These are phyloP conservation scores for Tuber brumale DNA, from an alignment of 495 filamentous ascomycete species.

Conservation along the genomic window DNA sequence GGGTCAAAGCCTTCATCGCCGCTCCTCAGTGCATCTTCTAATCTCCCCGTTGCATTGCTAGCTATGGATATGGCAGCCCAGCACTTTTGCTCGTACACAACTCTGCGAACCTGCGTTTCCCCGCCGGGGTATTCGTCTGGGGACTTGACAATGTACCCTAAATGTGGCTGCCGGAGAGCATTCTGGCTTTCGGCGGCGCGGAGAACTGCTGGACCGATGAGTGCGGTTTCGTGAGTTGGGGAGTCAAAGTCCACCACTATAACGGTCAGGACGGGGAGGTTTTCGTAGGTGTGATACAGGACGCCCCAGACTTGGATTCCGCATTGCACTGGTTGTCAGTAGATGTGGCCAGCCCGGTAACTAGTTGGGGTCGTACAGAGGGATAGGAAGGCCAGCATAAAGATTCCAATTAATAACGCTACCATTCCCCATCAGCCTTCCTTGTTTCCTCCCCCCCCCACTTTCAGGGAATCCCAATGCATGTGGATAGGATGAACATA, in stretches of 20 bases:
- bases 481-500: slow-evolving; percentile 6
- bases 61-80: slow-evolving; percentile 63
- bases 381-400: slow-evolving; percentile 10
- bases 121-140: slow-evolving; percentile 55
- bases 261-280: slow-evolving; percentile 49
- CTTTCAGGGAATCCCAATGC: background rate
- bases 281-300: slow-evolving; percentile 50
- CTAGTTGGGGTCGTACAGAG: slow-evolving; percentile 4
- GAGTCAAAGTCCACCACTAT: slow-evolving; percentile 63
- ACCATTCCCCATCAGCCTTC: background rate
- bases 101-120: slow-evolving; percentile 54
- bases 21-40: slow-evolving; percentile 52
- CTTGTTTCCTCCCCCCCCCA: background rate
- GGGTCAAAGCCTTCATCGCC: slow-evolving; percentile 61
- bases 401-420: slow-evolving; percentile 10
- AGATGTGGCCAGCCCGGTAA: background rate
- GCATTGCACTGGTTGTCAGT: background rate
- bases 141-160: slow-evolving; percentile 51
- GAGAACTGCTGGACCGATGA: slow-evolving; percentile 55
- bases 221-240: slow-evolving; percentile 44
- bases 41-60: slow-evolving; percentile 57
- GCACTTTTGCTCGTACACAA: slow-evolving; percentile 56
- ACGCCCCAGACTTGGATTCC: slow-evolving; percentile 50
- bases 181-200: slow-evolving; percentile 44
- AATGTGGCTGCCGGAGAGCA: slow-evolving; percentile 35